Conservation (phyloP, 2,329 filamentous ascomycete genomes). For the Neopestalotiopsis sp. region DNA sequence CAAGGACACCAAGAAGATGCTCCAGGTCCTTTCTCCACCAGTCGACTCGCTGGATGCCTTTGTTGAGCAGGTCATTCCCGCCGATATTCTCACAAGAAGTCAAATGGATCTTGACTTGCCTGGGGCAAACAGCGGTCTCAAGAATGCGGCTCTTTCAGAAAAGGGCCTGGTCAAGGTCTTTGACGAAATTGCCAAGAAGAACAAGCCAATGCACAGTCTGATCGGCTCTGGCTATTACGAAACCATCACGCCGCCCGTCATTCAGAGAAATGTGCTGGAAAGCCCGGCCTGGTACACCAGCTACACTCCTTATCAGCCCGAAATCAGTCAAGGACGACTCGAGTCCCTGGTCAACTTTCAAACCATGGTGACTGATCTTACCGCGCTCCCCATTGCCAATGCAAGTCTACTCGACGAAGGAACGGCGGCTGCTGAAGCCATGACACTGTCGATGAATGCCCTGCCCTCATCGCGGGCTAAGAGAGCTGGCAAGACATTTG, state of each 20-base stretch:
- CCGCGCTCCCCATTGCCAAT: constrained; percentile 85
- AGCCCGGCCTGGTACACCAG: constrained; percentile 97
- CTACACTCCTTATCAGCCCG: constrained; percentile 96
- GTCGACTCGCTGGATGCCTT: constrained; percentile 79
- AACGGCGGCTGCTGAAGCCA: constrained; percentile 91
- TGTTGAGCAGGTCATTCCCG: constrained; percentile 80
- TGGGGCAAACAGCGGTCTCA: constrained; percentile 29
- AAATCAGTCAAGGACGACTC: constrained; percentile 93
- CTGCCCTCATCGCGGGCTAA: constrained; percentile 75
- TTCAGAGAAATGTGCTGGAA: constrained; percentile 91
- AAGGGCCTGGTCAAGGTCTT: constrained; percentile 57
- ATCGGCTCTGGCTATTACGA: constrained; percentile 90
- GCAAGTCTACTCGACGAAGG: constrained; percentile 90
- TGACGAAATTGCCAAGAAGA: constrained; percentile 39
- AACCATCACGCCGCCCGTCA: constrained; percentile 85
- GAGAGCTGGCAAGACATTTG: constrained; percentile 76
- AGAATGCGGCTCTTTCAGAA: constrained; percentile 59
- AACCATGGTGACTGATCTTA: constrained; percentile 88
- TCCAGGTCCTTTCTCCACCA: constrained; percentile 77
- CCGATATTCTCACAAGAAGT: constrained; percentile 74
- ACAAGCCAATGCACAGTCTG: constrained; percentile 63
- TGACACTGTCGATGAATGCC: constrained; percentile 87
- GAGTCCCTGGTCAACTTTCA: constrained; percentile 96
- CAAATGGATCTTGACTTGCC: constrained; percentile 58
- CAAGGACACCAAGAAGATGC: constrained; percentile 75